phyloP scores from a whole-genome alignment of 2,329 filamentous ascomycete species.

The Penicillium sumatraense region DNA sequence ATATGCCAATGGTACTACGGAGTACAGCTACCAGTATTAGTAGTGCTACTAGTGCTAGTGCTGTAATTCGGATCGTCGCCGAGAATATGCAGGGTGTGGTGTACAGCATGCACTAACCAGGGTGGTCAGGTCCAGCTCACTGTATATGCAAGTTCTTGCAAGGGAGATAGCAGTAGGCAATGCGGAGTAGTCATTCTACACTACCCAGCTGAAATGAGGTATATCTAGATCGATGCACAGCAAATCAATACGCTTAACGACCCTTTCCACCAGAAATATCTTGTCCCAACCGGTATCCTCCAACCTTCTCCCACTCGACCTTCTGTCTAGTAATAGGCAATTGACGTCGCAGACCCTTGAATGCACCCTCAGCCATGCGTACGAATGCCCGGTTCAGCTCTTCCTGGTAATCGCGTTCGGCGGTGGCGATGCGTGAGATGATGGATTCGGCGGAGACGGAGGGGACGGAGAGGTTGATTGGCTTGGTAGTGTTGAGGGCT shows the following conservation, averaged over 20 bases:
- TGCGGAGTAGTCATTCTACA: no score
- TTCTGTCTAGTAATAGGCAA: conserved; percentile 96
- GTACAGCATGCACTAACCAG: no score
- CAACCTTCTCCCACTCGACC: conserved; percentile 99
- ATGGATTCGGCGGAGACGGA: conserved; percentile 71
- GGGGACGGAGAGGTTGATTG: conserved; percentile 65
- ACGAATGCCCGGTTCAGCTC: conserved; percentile 91
- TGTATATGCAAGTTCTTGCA: no score
- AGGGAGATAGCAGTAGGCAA: no score
- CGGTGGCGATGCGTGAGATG: conserved; percentile 74
- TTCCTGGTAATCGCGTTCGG: conserved; percentile 94
- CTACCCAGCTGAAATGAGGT: no score
- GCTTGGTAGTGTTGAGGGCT: conserved; percentile 85
- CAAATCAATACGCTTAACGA: conserved; percentile 29
- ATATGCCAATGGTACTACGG: no score
- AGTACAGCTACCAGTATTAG: no score
- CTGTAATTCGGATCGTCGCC: no score
- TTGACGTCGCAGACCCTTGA: conserved; percentile 90
- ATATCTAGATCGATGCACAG: no score
- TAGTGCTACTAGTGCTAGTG: no score
- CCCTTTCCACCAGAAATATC: conserved; percentile 72
- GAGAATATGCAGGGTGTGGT: no score
- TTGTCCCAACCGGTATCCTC: conserved; percentile 84
- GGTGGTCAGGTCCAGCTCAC: no score
- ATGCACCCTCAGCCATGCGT: conserved; percentile 87